phyloP scores from a whole-genome alignment of 441 rosid genomes.

The Erysimum pusillum region DNA sequence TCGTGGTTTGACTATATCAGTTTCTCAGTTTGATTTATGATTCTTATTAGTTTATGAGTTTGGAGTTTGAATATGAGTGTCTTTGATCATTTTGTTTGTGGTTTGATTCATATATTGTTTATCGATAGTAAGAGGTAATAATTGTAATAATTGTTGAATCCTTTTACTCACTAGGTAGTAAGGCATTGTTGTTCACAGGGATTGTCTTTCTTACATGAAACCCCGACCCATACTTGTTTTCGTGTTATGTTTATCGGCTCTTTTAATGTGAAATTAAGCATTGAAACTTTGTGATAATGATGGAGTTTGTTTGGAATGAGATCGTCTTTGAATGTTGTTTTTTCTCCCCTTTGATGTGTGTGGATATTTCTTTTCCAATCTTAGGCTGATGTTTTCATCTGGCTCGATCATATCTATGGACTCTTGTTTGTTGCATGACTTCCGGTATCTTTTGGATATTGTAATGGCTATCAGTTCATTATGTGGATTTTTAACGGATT shows the following conservation, averaged over 20 bases:
- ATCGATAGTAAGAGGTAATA: too few relatives aligned
- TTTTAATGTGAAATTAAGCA: slow-evolving; percentile 12
- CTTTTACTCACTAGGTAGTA: too few relatives aligned
- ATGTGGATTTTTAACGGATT: background rate
- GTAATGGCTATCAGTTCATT: slow-evolving; percentile 6
- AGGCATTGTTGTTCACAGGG: too few relatives aligned
- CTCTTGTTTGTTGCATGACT: slow-evolving; percentile 23
- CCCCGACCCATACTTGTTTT: background rate
- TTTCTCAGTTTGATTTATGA: too few relatives aligned
- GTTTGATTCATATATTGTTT: too few relatives aligned
- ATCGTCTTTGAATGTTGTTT: background rate
- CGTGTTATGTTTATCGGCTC: background rate
- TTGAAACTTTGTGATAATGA: background rate
- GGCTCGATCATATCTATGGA: slow-evolving; percentile 10
- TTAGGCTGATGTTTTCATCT: slow-evolving; percentile 14
- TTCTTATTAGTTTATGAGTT: too few relatives aligned
- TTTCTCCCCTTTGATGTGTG: slow-evolving; percentile 11
- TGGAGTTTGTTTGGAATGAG: slow-evolving; percentile 22
- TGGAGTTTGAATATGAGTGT: too few relatives aligned
- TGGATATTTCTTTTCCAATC: background rate
- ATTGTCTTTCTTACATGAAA: slow-evolving; percentile 1
- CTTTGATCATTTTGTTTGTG: too few relatives aligned
- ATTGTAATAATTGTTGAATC: too few relatives aligned
- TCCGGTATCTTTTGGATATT: slow-evolving; percentile 5
- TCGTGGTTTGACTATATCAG: too few relatives aligned